A percentile compares a stretch with the other conserved stretches of the same genome.
Evolutionary conservation across 2,329 filamentous ascomycete genomes (phyloP).

Genomic region (Xylariaceae sp.): DNA sequence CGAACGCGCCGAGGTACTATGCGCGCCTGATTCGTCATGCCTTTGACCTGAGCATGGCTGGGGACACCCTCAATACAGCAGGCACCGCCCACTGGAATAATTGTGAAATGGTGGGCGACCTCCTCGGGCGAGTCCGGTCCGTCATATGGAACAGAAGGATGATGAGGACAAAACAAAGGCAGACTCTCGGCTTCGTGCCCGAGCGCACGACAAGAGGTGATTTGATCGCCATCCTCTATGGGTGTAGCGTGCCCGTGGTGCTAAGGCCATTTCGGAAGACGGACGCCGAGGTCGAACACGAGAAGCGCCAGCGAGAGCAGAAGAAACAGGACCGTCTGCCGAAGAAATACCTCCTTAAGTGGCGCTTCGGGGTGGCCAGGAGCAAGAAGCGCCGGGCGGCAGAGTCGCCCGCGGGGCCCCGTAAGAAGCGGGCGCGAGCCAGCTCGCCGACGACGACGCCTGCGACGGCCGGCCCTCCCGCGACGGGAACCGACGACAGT

Average conservation of each 20-base stretch:
- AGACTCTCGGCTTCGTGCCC: neutral
- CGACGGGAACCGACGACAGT: no score
- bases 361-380: no score
- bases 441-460: no score
- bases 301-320: neutral
- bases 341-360: no score
- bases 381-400: no score
- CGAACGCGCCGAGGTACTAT: no score
- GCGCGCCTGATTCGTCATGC: no score
- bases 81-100: conserved; percentile 14
- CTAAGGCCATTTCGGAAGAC: neutral
- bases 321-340: no score
- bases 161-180: conserved; percentile 12
- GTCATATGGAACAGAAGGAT: conserved; percentile 20
- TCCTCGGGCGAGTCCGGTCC: conserved; percentile 17
- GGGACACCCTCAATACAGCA: neutral
- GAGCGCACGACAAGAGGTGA: neutral
- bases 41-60: no score
- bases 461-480: no score
- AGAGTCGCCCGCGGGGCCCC: no score
- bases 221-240: neutral
- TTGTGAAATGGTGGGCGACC: conserved; percentile 19
- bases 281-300: neutral
- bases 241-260: neutral
- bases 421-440: no score